phyloP scores from a whole-genome alignment of 2,329 filamentous ascomycete genomes.

The Pezicula neosporulosa region DNA sequence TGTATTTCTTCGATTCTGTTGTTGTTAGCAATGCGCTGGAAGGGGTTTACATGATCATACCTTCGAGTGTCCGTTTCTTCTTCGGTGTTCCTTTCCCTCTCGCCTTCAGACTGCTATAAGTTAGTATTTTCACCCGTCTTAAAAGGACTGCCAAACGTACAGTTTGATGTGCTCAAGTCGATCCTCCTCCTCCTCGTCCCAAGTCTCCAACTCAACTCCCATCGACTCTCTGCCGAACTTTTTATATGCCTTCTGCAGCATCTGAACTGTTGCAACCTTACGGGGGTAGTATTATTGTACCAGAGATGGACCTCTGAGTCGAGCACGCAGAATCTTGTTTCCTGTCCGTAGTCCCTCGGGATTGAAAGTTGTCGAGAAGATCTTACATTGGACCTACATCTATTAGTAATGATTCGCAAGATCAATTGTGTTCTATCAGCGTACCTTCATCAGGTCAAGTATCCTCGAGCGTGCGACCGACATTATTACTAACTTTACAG shows the following conservation, averaged over 20 bases:
- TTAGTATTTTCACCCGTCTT: constrained; percentile 10
- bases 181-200: constrained; percentile 75
- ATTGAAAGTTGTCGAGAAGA: constrained; percentile 92
- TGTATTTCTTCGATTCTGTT: constrained; percentile 41
- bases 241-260: constrained; percentile 63
- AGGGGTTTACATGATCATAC: constrained; percentile 20
- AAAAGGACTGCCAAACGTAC: constrained; percentile 34
- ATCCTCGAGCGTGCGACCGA: constrained; percentile 59
- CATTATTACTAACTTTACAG: constrained; percentile 41
- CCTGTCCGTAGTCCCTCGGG: constrained; percentile 77
- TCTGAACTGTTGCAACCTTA: constrained; percentile 57
- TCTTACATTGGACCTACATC: constrained; percentile 77
- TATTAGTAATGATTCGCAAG: constrained; percentile 2
- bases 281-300: constrained; percentile 92
- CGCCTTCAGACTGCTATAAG: constrained; percentile 53
- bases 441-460: constrained; percentile 76
- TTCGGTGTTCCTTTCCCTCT: constrained; percentile 86
- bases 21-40: constrained; percentile 7
- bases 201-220: constrained; percentile 27
- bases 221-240: constrained; percentile 41
- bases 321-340: constrained; percentile 88
- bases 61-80: constrained; percentile 70
- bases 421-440: not conserved
- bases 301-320: constrained; percentile 77
- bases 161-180: constrained; percentile 71